These are phyloP conservation scores for Kwoniella sp. DNA, from an alignment of 768 basidiomycete genomes.

Conservation along the genomic window DNA sequence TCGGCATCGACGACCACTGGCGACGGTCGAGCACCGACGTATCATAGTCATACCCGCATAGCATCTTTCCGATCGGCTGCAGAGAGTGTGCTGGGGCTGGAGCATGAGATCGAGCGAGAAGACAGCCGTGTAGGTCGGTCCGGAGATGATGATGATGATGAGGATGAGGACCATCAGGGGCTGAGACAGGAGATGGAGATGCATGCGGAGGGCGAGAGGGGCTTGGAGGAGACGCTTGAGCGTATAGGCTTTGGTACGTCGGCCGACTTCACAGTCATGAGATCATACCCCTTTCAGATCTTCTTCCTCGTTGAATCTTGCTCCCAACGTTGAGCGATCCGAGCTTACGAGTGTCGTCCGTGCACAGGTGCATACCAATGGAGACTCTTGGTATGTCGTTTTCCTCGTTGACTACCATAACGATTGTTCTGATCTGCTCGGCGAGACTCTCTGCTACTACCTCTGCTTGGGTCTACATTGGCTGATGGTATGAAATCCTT, in stretches of 20 bases:
- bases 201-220: constrained; percentile 26
- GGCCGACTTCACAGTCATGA: neutral
- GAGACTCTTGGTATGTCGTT: constrained; percentile 44
- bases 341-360: neutral
- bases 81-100: constrained; percentile 17
- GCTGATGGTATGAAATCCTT: neutral
- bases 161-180: constrained; percentile 22
- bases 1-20: neutral
- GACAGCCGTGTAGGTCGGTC: neutral
- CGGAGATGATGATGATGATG: constrained; percentile 12
- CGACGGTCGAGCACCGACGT: neutral
- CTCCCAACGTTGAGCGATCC: neutral
- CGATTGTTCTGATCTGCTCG: too few species aligned
- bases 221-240: constrained; percentile 52
- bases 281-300: too few species aligned
- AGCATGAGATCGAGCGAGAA: constrained; percentile 6
- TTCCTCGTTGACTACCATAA: too few species aligned
- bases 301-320: neutral
- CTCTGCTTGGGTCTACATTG: neutral
- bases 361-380: constrained; percentile 51
- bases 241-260: constrained; percentile 51
- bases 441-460: neutral
- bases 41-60: constrained; percentile 10
- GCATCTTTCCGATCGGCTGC: constrained; percentile 24
- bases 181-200: constrained; percentile 8